Percentiles rank a stretch among this genome's conserved stretches.
These are phyloP conservation scores for Ceraceosorus bombacis DNA, from an alignment of 1,284 basidiomycete genomes.

Conservation along the genomic window DNA sequence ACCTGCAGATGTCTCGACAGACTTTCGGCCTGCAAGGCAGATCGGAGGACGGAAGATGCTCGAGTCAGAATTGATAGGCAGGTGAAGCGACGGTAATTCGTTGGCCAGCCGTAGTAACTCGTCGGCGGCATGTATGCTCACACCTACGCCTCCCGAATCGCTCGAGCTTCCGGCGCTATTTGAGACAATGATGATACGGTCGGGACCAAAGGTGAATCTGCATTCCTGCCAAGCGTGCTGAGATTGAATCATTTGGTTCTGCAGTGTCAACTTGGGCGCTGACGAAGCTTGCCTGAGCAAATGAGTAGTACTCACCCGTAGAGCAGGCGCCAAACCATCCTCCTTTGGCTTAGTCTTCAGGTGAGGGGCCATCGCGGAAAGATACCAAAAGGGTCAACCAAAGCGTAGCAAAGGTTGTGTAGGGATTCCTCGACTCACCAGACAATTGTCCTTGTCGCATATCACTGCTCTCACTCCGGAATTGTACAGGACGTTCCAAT, in stretches of 20 bases:
- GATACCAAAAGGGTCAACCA: not conserved
- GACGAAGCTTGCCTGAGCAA: too few species aligned
- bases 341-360: conserved; percentile 41
- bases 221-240: conserved; percentile 68
- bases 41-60: not conserved
- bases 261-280: not conserved
- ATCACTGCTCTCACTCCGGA: conserved; percentile 79
- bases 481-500: conserved; percentile 68
- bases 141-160: conserved; percentile 74
- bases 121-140: conserved; percentile 26
- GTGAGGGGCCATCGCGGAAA: too few species aligned
- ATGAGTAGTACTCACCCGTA: not conserved
- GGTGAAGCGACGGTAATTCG: not conserved
- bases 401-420: not conserved
- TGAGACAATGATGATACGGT: conserved; percentile 79
- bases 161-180: conserved; percentile 79
- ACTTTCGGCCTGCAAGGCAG: conserved; percentile 64
- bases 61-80: not conserved
- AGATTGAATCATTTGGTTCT: not conserved
- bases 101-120: not conserved
- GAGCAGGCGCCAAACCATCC: conserved; percentile 16
- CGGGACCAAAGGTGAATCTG: conserved; percentile 64
- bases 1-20: conserved; percentile 68
- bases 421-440: conserved; percentile 55
- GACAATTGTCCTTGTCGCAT: conserved; percentile 95